Conservation (phyloP, 345 rosid genomes). For the Salix exigua region DNA sequence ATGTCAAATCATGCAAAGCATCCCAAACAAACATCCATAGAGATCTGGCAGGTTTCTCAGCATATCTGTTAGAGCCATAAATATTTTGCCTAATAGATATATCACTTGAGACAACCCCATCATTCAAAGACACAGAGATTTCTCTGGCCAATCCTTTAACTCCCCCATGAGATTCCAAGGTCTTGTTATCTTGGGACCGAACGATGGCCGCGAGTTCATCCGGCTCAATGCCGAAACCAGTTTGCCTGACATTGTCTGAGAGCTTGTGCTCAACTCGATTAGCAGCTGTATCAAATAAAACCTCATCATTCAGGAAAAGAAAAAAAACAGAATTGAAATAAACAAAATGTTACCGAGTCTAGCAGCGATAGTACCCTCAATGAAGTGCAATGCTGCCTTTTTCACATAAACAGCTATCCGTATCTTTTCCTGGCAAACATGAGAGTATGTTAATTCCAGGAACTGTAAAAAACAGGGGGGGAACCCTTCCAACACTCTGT, state of each 20-base stretch:
- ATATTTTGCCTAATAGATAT: constrained; percentile 47
- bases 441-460: background rate
- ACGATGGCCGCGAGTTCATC: constrained; percentile 36
- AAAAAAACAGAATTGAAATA: background rate
- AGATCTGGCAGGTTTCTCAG: constrained; percentile 56
- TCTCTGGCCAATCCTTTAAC: constrained; percentile 35
- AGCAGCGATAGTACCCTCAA: constrained; percentile 31
- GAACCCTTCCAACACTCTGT: background rate
- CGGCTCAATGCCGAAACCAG: constrained; percentile 42
- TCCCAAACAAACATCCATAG: constrained; percentile 83
- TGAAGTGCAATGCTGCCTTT: constrained; percentile 50
- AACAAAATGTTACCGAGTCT: background rate
- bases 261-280: constrained; percentile 29
- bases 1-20: constrained; percentile 79
- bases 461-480: background rate
- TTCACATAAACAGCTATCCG: constrained; percentile 54
- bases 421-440: constrained; percentile 43
- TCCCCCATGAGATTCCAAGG: constrained; percentile 35
- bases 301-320: background rate
- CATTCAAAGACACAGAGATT: constrained; percentile 33
- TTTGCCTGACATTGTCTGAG: constrained; percentile 25
- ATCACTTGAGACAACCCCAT: constrained; percentile 48
- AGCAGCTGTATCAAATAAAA: constrained; percentile 35
- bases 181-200: constrained; percentile 30
- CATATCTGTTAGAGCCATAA: constrained; percentile 48